Conservation (phyloP, 441 rosid genomes). For the Flueggea neowawraea region DNA sequence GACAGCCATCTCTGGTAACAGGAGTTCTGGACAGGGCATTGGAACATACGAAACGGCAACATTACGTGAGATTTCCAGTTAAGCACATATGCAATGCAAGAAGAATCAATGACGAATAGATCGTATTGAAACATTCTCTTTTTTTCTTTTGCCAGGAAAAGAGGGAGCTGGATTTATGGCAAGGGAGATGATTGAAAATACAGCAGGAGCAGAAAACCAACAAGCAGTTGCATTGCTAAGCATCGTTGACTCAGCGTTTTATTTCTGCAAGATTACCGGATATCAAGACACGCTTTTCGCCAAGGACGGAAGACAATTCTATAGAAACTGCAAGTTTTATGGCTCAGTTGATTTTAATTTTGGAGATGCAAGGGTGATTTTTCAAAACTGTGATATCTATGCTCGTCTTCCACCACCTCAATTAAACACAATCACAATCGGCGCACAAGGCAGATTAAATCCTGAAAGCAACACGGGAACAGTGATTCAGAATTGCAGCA, state of each 20-base stretch:
- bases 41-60: too few relatives aligned
- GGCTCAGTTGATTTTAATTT: constrained; percentile 4
- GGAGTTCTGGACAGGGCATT: too few relatives aligned
- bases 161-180: constrained; percentile 88
- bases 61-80: too few relatives aligned
- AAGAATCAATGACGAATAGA: too few relatives aligned
- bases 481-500: background rate
- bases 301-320: background rate
- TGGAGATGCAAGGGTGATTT: background rate
- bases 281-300: constrained; percentile 6
- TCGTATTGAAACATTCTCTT: too few relatives aligned
- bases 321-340: constrained; percentile 4
- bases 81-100: too few relatives aligned
- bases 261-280: background rate
- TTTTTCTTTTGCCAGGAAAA: constrained; percentile 48
- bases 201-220: constrained; percentile 76
- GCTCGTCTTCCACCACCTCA: background rate
- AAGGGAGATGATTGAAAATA: constrained; percentile 72
- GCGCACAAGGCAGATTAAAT: background rate
- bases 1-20: constrained; percentile 62
- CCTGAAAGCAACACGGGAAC: background rate
- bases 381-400: constrained; percentile 4
- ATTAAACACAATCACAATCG: background rate
- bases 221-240: constrained; percentile 74
- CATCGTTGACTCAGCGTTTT: background rate